These are phyloP conservation scores for Nymphaea thermarum DNA, from an alignment of 164 flowering plant species.

Conservation along the genomic window DNA sequence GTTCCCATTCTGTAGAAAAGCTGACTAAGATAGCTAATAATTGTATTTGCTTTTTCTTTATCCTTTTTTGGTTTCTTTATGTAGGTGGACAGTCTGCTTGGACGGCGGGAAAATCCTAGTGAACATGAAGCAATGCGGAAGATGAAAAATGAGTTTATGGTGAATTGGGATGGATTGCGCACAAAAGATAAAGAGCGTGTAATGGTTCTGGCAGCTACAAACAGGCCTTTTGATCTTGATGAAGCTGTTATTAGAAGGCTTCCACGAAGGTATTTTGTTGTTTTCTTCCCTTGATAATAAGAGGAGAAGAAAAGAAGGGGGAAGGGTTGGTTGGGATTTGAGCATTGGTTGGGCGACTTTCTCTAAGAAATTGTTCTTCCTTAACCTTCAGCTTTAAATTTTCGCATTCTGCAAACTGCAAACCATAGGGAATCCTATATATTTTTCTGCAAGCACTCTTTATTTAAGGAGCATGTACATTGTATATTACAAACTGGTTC, in stretches of 20 bases:
- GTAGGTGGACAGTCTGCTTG: constrained; percentile 97
- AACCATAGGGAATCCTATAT: no score
- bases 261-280: constrained; percentile 54
- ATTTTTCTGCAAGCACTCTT: no score
- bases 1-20: no score
- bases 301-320: not conserved
- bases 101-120: constrained; percentile 84
- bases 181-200: constrained; percentile 89
- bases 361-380: no score
- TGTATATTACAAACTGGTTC: no score
- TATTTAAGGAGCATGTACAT: no score
- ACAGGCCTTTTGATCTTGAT: constrained; percentile 94
- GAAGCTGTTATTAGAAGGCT: constrained; percentile 92
- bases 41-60: not conserved
- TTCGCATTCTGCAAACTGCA: no score
- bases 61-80: constrained; percentile 3
- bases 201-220: constrained; percentile 91
- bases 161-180: constrained; percentile 92
- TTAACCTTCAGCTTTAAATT: no score
- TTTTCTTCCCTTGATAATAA: not conserved
- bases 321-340: not conserved
- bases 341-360: no score
- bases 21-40: no score
- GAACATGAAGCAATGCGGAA: constrained; percentile 98
- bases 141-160: constrained; percentile 99